phyloP scores from a whole-genome alignment of 1,284 basidiomycete species.

The Rhodofomes roseus region DNA sequence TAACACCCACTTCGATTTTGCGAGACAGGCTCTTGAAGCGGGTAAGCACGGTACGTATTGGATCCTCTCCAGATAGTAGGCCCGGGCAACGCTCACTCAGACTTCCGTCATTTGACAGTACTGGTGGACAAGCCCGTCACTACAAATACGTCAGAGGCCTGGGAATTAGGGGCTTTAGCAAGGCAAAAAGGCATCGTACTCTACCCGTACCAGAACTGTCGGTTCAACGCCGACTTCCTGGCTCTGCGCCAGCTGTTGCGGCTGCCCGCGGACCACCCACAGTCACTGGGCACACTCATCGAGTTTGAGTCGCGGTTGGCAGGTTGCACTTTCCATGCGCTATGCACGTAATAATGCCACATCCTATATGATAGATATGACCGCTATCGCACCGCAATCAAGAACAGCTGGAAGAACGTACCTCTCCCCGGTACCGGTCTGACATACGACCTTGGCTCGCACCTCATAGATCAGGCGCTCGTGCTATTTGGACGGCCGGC shows the following conservation, averaged over 20 bases:
- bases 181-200: slow-evolving; percentile 62
- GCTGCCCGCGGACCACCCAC: slow-evolving; percentile 45
- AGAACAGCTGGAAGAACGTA: slow-evolving; percentile 70
- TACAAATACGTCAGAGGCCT: slow-evolving; percentile 60
- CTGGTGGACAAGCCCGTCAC: slow-evolving; percentile 86
- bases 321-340: background rate
- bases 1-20: slow-evolving; percentile 71
- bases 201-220: slow-evolving; percentile 79
- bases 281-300: slow-evolving; percentile 56
- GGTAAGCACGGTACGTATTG: slow-evolving; percentile 69
- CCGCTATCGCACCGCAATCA: slow-evolving; percentile 65
- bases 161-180: slow-evolving; percentile 65
- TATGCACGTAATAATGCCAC: background rate
- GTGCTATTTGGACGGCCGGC: slow-evolving; percentile 74
- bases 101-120: slow-evolving; percentile 32
- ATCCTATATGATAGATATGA: slow-evolving; percentile 52
- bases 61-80: background rate
- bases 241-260: slow-evolving; percentile 65
- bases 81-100: background rate
- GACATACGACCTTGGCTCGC: slow-evolving; percentile 65
- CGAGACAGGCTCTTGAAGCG: slow-evolving; percentile 61
- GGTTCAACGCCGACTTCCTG: slow-evolving; percentile 83
- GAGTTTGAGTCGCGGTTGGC: slow-evolving; percentile 76
- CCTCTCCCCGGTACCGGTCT: slow-evolving; percentile 49
- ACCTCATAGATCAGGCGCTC: slow-evolving; percentile 77